Evolutionary conservation across 2,329 filamentous ascomycete species (phyloP).

Genomic region (Grosmannia serpens): DNA sequence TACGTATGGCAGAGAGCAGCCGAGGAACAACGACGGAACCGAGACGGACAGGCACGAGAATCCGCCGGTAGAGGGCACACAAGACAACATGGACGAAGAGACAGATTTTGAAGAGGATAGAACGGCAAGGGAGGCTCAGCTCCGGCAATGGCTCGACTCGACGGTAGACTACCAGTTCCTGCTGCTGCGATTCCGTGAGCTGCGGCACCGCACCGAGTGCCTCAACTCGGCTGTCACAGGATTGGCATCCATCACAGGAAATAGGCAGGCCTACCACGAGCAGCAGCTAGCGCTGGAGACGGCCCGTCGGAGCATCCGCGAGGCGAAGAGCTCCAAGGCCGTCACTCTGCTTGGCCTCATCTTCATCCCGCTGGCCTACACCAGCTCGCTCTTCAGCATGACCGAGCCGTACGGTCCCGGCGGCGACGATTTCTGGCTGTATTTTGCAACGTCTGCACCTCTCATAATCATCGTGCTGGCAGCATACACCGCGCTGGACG

Average conservation of each 20-base stretch:
- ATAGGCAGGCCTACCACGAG: slow-evolving; percentile 14
- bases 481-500: slow-evolving; percentile 13
- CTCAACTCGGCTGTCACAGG: slow-evolving; percentile 16
- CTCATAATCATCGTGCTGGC: slow-evolving; percentile 11
- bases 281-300: slow-evolving; percentile 12
- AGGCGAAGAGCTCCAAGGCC: slow-evolving; percentile 15
- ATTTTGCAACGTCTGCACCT: slow-evolving; percentile 13
- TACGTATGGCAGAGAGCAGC: too few relatives aligned
- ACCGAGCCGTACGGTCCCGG: slow-evolving; percentile 12
- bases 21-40: too few relatives aligned
- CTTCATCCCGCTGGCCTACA: slow-evolving; percentile 15
- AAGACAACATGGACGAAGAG: neutral
- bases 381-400: slow-evolving; percentile 14
- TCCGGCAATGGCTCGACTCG: slow-evolving; percentile 10
- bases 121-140: neutral
- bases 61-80: too few relatives aligned
- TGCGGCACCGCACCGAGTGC: slow-evolving; percentile 13
- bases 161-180: slow-evolving; percentile 14
- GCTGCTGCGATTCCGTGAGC: slow-evolving; percentile 13
- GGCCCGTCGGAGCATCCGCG: slow-evolving; percentile 12
- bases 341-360: slow-evolving; percentile 15
- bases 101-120: neutral
- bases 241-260: slow-evolving; percentile 15
- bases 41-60: too few relatives aligned
- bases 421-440: slow-evolving; percentile 12